Conservation (phyloP, 2,329 filamentous ascomycete genomes). For the Colletotrichum plurivorum region DNA sequence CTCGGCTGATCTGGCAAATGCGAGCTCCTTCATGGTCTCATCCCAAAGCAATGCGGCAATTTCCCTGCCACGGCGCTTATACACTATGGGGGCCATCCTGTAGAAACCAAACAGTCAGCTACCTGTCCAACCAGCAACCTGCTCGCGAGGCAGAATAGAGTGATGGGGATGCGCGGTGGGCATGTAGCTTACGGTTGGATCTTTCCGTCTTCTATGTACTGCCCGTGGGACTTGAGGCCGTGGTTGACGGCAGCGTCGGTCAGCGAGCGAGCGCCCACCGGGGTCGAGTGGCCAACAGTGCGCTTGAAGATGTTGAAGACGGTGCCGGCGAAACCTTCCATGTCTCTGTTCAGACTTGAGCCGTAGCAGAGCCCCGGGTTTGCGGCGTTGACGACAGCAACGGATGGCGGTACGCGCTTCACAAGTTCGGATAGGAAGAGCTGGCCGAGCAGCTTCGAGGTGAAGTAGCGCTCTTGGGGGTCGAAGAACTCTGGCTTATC, state of each 20-base stretch:
- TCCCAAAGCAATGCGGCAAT: too few species aligned
- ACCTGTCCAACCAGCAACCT: too few species aligned
- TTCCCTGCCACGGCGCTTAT: too few species aligned
- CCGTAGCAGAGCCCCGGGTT: background rate
- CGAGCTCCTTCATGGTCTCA: too few species aligned
- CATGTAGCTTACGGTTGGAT: background rate
- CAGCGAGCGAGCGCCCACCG: background rate
- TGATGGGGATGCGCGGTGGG: too few species aligned
- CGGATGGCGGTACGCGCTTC: background rate
- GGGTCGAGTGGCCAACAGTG: background rate
- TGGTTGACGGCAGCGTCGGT: background rate
- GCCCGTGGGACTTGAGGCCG: background rate
- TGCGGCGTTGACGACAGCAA: background rate
- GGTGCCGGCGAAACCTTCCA: background rate
- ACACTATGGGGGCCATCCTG: too few species aligned
- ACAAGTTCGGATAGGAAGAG: slow-evolving; percentile 2
- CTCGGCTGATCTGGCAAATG: too few species aligned
- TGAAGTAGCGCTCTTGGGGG: background rate
- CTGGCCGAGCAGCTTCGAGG: slow-evolving; percentile 5
- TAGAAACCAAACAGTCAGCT: too few species aligned
- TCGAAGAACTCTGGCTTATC: slow-evolving; percentile 46
- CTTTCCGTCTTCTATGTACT: background rate
- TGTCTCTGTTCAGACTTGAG: background rate
- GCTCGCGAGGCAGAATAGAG: too few species aligned
- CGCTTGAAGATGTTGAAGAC: background rate